Conservation (phyloP, 2,329 filamentous ascomycete genomes). For the Penicillium polonicum region DNA sequence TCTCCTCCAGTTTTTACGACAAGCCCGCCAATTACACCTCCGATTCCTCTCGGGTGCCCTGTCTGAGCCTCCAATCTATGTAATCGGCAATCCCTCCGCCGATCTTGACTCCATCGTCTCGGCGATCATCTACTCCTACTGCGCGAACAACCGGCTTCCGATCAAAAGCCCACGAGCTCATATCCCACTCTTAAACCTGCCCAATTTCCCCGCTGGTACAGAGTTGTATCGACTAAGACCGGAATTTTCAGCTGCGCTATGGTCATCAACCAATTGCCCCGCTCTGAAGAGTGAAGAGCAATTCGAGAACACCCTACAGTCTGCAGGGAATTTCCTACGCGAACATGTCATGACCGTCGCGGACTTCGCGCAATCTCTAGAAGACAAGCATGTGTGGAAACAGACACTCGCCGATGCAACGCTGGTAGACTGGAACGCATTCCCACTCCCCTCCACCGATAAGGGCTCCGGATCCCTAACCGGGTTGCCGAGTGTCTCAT, state of each 20-base stretch:
- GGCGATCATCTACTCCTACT: constrained; percentile 61
- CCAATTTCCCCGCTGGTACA: constrained; percentile 42
- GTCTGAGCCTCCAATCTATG: constrained; percentile 36
- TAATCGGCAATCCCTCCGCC: constrained; percentile 47
- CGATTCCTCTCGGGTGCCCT: constrained; percentile 26
- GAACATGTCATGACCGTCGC: constrained; percentile 44
- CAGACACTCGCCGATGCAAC: constrained; percentile 28
- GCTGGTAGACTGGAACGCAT: constrained; percentile 48
- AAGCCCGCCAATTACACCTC: constrained; percentile 32
- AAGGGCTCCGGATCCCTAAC: constrained; percentile 50
- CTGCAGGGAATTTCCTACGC: constrained; percentile 26
- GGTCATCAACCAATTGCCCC: constrained; percentile 44
- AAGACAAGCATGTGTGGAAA: constrained; percentile 1
- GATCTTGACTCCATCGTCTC: constrained; percentile 65
- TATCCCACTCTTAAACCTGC: constrained; percentile 60
- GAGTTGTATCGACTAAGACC: constrained; percentile 56
- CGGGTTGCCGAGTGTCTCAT: constrained; percentile 42
- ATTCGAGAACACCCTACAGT: constrained; percentile 27
- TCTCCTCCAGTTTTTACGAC: constrained; percentile 40
- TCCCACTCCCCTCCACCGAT: constrained; percentile 45
- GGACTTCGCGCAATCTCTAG: constrained; percentile 34
- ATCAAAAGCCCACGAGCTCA: constrained; percentile 45
- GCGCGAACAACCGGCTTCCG: constrained; percentile 47
- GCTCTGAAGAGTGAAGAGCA: constrained; percentile 16
- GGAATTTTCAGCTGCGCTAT: constrained; percentile 58